Evolutionary conservation across 2,329 filamentous ascomycete genomes (phyloP).

Genomic region (Epichloe aotearoae): DNA sequence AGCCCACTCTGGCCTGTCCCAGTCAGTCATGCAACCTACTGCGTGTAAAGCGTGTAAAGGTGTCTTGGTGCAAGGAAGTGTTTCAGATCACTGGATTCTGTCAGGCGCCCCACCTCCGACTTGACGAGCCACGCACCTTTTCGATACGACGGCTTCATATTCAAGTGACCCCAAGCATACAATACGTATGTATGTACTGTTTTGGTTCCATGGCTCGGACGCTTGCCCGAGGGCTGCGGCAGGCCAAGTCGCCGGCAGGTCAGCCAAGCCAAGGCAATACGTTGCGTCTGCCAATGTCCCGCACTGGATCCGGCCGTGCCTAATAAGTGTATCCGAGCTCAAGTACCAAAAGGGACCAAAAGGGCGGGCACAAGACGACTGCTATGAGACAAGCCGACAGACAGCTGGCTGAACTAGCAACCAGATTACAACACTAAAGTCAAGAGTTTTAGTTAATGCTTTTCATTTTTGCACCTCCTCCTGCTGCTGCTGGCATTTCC

Average conservation of each 20-base stretch:
- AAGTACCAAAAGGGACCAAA: not conserved
- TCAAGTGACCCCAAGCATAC: no score
- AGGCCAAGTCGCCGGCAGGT: no score
- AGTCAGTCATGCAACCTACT: not conserved
- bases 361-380: not conserved
- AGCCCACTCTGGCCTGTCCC: conserved; percentile 1
- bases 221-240: not conserved
- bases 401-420: not conserved
- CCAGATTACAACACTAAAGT: not conserved
- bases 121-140: not conserved
- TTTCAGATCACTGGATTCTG: conserved; percentile 10
- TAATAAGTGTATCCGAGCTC: not conserved
- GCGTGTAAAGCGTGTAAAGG: not conserved
- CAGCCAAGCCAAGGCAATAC: no score
- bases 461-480: not conserved
- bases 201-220: not conserved
- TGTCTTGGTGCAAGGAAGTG: conserved; percentile 7
- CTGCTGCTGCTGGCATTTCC: no score
- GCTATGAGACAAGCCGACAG: not conserved
- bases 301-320: no score
- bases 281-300: no score
- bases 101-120: not conserved
- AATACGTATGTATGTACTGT: no score
- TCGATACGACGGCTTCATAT: no score
- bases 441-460: not conserved